phyloP scores from a whole-genome alignment of 1,284 basidiomycete genomes.

The Microbotryomycetes sp. region DNA sequence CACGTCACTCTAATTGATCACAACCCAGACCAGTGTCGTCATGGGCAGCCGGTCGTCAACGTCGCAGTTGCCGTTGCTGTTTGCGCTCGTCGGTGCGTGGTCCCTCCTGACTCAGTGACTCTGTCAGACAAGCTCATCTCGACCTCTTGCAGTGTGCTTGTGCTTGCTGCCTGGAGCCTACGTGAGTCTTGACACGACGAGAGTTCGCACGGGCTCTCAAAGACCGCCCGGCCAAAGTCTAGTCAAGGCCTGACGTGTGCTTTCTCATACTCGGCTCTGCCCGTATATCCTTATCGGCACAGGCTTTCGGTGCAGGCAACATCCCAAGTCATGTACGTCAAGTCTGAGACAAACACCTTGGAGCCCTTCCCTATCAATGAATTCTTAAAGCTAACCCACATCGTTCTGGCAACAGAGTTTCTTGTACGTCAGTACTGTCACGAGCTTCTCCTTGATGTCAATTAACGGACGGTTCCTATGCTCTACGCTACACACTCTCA shows the following conservation, averaged over 20 bases:
- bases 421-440: not conserved
- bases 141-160: not conserved
- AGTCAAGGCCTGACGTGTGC: no score
- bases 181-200: no score
- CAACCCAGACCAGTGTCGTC: no score
- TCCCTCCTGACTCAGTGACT: not conserved
- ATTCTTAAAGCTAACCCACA: slow-evolving; percentile 7
- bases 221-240: no score
- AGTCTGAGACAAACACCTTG: not conserved
- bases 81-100: not conserved
- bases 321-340: slow-evolving; percentile 21
- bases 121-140: not conserved
- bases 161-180: not conserved
- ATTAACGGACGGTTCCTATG: not conserved
- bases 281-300: no score
- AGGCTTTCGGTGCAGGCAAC: slow-evolving; percentile 36
- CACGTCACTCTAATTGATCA: no score
- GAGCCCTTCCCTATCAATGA: slow-evolving; percentile 30
- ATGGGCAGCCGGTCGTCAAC: no score
- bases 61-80: not conserved
- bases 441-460: not conserved
- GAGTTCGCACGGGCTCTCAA: no score
- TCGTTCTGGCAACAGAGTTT: not conserved
- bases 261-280: no score
- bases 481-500: not conserved